Evolutionary conservation across 257 asterid species (phyloP).

Genomic region (Forsythia suspensa): DNA sequence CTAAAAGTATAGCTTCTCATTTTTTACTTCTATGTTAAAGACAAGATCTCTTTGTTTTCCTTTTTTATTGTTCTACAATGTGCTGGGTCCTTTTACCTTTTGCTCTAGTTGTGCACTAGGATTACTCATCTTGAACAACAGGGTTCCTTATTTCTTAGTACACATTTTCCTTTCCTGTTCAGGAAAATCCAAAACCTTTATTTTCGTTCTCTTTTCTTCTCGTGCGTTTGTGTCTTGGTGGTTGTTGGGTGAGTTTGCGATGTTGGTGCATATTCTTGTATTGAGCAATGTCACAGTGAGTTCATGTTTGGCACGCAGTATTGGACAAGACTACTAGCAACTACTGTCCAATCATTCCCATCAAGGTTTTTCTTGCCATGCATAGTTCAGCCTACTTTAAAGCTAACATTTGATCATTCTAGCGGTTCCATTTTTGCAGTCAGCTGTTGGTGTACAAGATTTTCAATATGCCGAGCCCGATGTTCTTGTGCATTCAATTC

Average conservation of each 20-base stretch:
- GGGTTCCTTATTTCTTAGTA: background rate
- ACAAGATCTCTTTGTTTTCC: background rate
- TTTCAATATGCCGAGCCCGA: constrained; percentile 83
- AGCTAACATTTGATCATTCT: constrained; percentile 3
- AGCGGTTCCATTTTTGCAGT: constrained; percentile 40
- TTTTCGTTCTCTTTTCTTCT: background rate
- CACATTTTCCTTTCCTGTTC: background rate
- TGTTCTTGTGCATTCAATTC: constrained; percentile 63
- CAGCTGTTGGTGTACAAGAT: constrained; percentile 56
- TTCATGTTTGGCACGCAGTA: no score
- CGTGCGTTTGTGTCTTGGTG: background rate
- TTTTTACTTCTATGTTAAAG: background rate
- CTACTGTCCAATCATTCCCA: background rate
- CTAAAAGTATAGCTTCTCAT: background rate
- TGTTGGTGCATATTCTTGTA: background rate
- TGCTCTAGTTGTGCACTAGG: background rate
- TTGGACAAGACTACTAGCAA: no score
- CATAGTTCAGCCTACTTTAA: background rate
- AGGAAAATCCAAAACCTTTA: background rate
- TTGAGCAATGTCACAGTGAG: background rate
- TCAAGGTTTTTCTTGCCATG: background rate
- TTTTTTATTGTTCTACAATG: background rate
- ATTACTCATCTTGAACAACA: background rate
- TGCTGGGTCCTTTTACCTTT: background rate
- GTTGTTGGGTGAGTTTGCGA: background rate